Conservation (phyloP, 352 stramenopile species). For the Globisporangium echinulatum region DNA sequence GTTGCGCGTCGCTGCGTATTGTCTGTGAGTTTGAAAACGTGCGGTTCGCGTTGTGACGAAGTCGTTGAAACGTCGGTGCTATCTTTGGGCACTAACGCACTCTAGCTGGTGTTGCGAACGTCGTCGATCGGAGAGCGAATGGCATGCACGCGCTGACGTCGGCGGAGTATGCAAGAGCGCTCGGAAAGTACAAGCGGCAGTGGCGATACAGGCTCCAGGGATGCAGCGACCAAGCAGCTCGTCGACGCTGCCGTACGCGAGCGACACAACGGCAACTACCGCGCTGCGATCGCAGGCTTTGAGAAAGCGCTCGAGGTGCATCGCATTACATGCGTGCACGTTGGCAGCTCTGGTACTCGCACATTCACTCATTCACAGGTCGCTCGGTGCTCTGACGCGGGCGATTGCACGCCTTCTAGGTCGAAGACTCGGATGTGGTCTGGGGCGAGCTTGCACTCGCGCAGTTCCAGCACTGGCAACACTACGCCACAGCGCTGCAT, state of each 20-base stretch:
- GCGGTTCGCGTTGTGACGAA: slow-evolving; percentile 2
- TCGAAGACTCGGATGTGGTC: slow-evolving; percentile 46
- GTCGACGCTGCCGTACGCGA: slow-evolving; percentile 28
- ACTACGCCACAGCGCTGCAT: slow-evolving; percentile 29
- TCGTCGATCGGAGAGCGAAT: too few species aligned
- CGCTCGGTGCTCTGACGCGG: neutral
- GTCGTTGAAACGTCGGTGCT: too few species aligned
- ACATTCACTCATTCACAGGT: neutral
- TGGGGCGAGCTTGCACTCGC: slow-evolving; percentile 56
- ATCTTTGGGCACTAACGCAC: too few species aligned
- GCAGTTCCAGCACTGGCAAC: slow-evolving; percentile 57
- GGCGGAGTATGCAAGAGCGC: too few species aligned
- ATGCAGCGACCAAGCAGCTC: slow-evolving; percentile 19
- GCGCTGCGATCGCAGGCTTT: slow-evolving; percentile 26
- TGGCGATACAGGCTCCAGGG: slow-evolving; percentile 9
- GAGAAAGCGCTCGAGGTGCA: slow-evolving; percentile 43
- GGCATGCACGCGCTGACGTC: too few species aligned
- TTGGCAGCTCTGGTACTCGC: neutral
- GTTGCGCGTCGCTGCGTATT: slow-evolving; percentile 25
- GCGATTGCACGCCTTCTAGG: slow-evolving; percentile 16
- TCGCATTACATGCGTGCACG: neutral
- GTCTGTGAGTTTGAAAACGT: slow-evolving; percentile 57
- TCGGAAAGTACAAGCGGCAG: neutral
- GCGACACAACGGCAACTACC: slow-evolving; percentile 31
- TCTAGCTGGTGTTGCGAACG: too few species aligned